Percentiles rank a stretch among this genome's conserved stretches.
Conservation (phyloP, 2,329 filamentous ascomycete genomes). For the Rasamsonia emersonii region DNA sequence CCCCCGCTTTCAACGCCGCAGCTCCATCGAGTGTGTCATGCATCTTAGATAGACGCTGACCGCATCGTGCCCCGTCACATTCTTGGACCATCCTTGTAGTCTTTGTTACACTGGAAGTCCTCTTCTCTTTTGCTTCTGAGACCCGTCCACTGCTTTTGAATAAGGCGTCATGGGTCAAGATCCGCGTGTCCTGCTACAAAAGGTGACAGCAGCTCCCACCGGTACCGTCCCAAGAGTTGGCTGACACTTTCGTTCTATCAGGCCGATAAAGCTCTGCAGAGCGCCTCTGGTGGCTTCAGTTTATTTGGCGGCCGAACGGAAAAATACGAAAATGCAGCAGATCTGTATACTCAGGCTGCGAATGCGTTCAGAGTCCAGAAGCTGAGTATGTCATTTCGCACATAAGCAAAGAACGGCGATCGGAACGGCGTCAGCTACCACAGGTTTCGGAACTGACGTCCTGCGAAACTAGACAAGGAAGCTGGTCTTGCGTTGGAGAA, state of each 20-base stretch:
- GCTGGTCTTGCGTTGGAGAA: slow-evolving; percentile 80
- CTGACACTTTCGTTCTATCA: slow-evolving; percentile 32
- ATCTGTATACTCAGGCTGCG: slow-evolving; percentile 78
- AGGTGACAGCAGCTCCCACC: slow-evolving; percentile 43
- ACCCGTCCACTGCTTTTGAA: neutral
- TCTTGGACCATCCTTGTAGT: too few relatives aligned
- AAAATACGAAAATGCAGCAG: slow-evolving; percentile 82
- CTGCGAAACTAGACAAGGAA: slow-evolving; percentile 56
- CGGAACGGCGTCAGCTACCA: neutral
- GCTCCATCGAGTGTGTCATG: too few relatives aligned
- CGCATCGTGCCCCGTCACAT: too few relatives aligned
- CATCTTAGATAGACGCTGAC: too few relatives aligned
- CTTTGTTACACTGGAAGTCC: too few relatives aligned
- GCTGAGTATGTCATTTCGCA: slow-evolving; percentile 50
- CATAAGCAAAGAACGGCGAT: neutral
- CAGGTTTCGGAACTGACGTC: slow-evolving; percentile 1
- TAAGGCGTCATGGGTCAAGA: slow-evolving; percentile 60
- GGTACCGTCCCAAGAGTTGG: slow-evolving; percentile 1
- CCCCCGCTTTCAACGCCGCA: too few relatives aligned
- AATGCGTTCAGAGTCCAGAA: slow-evolving; percentile 88
- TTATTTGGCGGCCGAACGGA: slow-evolving; percentile 81
- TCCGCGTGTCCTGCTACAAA: slow-evolving; percentile 68
- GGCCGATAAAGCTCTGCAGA: slow-evolving; percentile 76
- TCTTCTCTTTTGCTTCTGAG: too few relatives aligned
- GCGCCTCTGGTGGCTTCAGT: slow-evolving; percentile 73